Evolutionary conservation across 495 filamentous ascomycete species (phyloP).

Genomic region (Entonaema liquescens): DNA sequence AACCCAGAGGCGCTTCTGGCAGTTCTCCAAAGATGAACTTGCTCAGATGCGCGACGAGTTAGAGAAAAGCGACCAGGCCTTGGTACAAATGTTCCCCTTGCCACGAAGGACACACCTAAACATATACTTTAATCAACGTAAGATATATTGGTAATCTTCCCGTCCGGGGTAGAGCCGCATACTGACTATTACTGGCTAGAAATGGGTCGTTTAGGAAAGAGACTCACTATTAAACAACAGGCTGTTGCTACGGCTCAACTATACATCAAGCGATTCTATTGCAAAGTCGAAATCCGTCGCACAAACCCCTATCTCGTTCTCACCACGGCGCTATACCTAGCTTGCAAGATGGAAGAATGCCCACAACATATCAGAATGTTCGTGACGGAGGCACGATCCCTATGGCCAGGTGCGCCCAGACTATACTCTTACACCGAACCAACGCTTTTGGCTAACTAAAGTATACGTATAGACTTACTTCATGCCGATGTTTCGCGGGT

Average conservation of each 20-base stretch:
- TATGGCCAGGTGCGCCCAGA: conserved; percentile 77
- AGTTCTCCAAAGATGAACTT: conserved; percentile 82
- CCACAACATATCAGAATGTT: conserved; percentile 95
- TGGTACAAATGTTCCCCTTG: conserved; percentile 80
- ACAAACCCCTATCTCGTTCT: conserved; percentile 95
- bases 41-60: conserved; percentile 75
- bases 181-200: conserved; percentile 59
- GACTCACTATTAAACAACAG: conserved; percentile 86
- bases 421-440: conserved; percentile 18
- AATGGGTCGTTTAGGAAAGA: conserved; percentile 78
- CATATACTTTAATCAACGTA: conserved; percentile 93
- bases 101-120: conserved; percentile 83
- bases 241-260: conserved; percentile 93
- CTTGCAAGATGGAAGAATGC: conserved; percentile 98
- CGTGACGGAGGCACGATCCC: conserved; percentile 80
- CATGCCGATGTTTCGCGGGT: conserved; percentile 83
- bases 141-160: conserved; percentile 37
- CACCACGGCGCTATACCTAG: conserved; percentile 90
- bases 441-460: conserved; percentile 27
- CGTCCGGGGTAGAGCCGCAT: not conserved
- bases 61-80: conserved; percentile 72
- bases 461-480: conserved; percentile 68
- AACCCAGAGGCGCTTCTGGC: conserved; percentile 88
- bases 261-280: conserved; percentile 94
- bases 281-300: conserved; percentile 85